Base-by-base conservation (phyloP, 441 rosid species). In the Melastoma candidum region DNA sequence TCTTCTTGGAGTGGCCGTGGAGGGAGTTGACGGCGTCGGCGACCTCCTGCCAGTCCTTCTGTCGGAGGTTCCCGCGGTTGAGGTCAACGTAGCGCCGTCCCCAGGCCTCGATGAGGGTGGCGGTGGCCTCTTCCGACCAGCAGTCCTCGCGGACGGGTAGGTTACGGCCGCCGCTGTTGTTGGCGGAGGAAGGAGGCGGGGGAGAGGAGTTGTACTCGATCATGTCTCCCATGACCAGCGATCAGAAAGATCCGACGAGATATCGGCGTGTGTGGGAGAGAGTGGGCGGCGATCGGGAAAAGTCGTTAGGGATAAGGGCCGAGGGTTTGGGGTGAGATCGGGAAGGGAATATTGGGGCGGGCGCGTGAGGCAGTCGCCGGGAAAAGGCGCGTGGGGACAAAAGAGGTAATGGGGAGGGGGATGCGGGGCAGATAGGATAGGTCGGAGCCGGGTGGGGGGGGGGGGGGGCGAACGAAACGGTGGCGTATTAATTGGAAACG, bases 51-150 rank as follows among this genome's bases (percentile, higher is more conserved):
- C 98, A 92, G 68, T 92, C 95, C 53, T 85, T 88, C 66, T 85
- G 98, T 39, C 98, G 98, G 46, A 92, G 97, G 49, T 82, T 82
- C 1, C 98, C 98, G 0, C 97, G 79, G 75, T 66, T 85, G 47
- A 88, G 92, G 51, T 82, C 86, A 26, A 88, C 17, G 69, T 80
- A 88, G 36, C 95, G 92, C 39, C 74, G 59, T 12, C 98, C 98
- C 98, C 98, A 92, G 12, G 88, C 80, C 45, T 85, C 87, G 61
- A 92, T 80, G 44, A 92, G 95, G 46, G 98, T 92, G 41, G 82
- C 77, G 11, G 95, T 84, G 11, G 98, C 98, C 48, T 88, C 98
- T 66, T 88, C 97, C 73, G 87, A 85, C 98, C 97, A 92, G 79
- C 94, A 92, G 52, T 92, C 98, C 49, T 92, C 98, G 1, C 98